Evolutionary conservation across 768 basidiomycete genomes (phyloP).

Genomic region (Hygrocybe coccinea): DNA sequence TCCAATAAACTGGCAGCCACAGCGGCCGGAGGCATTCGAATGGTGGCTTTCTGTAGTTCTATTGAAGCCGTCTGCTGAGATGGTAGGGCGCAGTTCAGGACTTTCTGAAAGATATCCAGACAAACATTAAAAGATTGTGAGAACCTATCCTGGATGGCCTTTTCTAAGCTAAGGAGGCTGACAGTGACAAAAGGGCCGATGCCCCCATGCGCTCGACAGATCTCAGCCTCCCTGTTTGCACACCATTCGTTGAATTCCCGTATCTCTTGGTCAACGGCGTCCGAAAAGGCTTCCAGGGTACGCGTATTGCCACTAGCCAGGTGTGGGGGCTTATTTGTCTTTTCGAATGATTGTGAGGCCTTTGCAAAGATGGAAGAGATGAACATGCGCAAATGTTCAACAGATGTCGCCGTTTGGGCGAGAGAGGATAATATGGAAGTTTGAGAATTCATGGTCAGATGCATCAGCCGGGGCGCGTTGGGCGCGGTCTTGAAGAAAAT

Average conservation of each 20-base stretch:
- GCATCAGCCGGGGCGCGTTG: slow-evolving; percentile 56
- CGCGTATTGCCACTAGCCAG: slow-evolving; percentile 30
- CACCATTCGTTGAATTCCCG: slow-evolving; percentile 65
- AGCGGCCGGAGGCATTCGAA: slow-evolving; percentile 40
- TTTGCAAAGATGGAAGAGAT: slow-evolving; percentile 43
- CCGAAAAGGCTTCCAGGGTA: slow-evolving; percentile 79
- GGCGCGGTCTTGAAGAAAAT: slow-evolving; percentile 37
- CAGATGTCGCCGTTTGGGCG: slow-evolving; percentile 52
- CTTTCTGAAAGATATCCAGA: slow-evolving; percentile 42
- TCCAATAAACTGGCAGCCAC: slow-evolving; percentile 60
- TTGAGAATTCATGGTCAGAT: slow-evolving; percentile 64
- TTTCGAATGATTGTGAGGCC: slow-evolving; percentile 12
- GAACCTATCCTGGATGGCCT: slow-evolving; percentile 52
- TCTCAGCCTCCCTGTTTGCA: slow-evolving; percentile 58
- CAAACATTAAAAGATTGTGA: slow-evolving; percentile 55
- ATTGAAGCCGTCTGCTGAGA: slow-evolving; percentile 11
- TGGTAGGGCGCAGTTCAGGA: slow-evolving; percentile 26
- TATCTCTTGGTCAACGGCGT: slow-evolving; percentile 62
- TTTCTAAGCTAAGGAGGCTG: slow-evolving; percentile 64
- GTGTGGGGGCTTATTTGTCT: slow-evolving; percentile 2
- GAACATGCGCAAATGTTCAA: slow-evolving; percentile 63
- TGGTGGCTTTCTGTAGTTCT: background rate
- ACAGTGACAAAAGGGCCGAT: slow-evolving; percentile 42
- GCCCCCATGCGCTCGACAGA: slow-evolving; percentile 57
- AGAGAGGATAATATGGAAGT: slow-evolving; percentile 59